phyloP scores from a whole-genome alignment of 1,139 yeast genomes.

The Candida gigantensis region DNA sequence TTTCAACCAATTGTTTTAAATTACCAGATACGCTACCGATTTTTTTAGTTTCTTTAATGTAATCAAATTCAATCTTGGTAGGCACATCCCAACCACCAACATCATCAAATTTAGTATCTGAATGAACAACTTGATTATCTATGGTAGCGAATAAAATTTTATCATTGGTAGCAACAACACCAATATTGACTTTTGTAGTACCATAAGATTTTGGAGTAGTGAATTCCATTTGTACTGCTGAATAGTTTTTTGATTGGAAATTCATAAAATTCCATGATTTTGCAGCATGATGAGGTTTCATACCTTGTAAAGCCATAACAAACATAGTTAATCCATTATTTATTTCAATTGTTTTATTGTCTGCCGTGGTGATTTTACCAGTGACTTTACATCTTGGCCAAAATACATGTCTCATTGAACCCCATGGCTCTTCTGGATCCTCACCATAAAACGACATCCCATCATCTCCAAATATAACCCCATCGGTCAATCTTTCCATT shows the following conservation, averaged over 20 bases:
- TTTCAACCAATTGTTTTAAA: constrained; percentile 66
- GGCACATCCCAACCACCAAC: constrained; percentile 95
- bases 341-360: constrained; percentile 28
- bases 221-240: constrained; percentile 91
- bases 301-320: constrained; percentile 98
- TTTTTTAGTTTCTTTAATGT: constrained; percentile 45
- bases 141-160: constrained; percentile 66
- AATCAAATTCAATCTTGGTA: constrained; percentile 57
- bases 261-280: constrained; percentile 93
- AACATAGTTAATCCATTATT: constrained; percentile 70
- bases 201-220: constrained; percentile 92
- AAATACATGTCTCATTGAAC: constrained; percentile 90
- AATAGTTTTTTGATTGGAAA: constrained; percentile 73
- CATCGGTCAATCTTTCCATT: constrained; percentile 66
- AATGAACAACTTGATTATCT: constrained; percentile 65
- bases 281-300: constrained; percentile 99
- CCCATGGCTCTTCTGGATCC: constrained; percentile 87
- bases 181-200: constrained; percentile 76
- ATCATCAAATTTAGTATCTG: constrained; percentile 61
- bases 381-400: constrained; percentile 85
- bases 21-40: constrained; percentile 53
- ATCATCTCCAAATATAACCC: constrained; percentile 86
- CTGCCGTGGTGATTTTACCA: constrained; percentile 56
- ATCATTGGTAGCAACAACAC: constrained; percentile 67
- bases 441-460: constrained; percentile 87